Percentiles rank a stretch among this genome's conserved stretches.
Evolutionary conservation across 495 filamentous ascomycete species (phyloP).

Genomic region (Cercophora newfieldiana): DNA sequence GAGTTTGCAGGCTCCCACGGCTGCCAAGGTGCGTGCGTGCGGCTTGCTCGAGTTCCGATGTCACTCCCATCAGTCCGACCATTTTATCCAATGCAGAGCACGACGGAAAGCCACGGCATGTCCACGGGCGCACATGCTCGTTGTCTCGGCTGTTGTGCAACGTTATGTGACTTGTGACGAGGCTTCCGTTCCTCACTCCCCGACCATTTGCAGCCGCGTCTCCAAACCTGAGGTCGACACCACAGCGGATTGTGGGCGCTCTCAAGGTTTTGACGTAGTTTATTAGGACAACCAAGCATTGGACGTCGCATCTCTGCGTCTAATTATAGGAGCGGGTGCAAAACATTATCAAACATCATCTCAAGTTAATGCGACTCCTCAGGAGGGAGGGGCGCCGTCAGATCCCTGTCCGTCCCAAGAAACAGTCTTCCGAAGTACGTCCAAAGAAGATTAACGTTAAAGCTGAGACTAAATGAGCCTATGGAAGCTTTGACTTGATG

Average conservation of each 20-base stretch:
- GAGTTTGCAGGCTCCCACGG: background rate
- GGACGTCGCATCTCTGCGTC: background rate
- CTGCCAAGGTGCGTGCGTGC: background rate
- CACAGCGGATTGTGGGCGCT: background rate
- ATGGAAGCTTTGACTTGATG: too few relatives aligned
- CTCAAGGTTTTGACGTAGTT: background rate
- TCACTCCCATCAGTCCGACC: slow-evolving; percentile 13
- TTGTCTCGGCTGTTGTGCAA: slow-evolving; percentile 3
- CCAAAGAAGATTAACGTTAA: too few relatives aligned
- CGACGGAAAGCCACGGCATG: slow-evolving; percentile 2
- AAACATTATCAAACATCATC: background rate
- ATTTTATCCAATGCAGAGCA: slow-evolving; percentile 9
- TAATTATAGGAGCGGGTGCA: background rate
- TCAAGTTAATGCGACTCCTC: background rate
- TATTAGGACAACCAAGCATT: background rate
- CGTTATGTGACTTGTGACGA: background rate
- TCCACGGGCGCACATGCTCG: slow-evolving; percentile 2
- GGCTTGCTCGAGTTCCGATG: background rate
- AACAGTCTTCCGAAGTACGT: background rate
- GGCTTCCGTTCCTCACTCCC: background rate
- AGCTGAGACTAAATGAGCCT: too few relatives aligned
- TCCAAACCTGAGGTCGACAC: background rate
- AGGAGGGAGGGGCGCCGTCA: background rate
- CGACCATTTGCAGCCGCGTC: background rate
- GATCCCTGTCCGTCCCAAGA: background rate